Base-by-base conservation (phyloP, 2,329 filamentous ascomycete genomes). In the Pseudonectria buxi region DNA sequence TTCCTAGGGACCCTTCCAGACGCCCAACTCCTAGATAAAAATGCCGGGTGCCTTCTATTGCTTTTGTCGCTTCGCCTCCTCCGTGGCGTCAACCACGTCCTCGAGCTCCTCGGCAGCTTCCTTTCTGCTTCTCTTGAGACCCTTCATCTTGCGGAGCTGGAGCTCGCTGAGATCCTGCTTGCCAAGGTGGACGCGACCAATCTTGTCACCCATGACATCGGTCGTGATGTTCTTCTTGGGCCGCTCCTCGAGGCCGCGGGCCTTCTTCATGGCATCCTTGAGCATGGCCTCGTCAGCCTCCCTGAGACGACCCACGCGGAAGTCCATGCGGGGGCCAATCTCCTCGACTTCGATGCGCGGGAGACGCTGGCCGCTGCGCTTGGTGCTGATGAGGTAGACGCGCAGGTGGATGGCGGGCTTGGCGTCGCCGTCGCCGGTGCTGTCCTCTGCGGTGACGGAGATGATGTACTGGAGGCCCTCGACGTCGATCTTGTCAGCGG, bases 131-230 rank as follows among this genome's bases (percentile, higher is more conserved):
- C 92, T 75, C 77, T 96, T 98, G 49, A 98, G 64, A 49, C 89
- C 92, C 79, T 98, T 98, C 89, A 98, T 96, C 78, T 98, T 98
- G 57, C 92, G 81, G 35, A 89, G 94, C 71, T 98, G 92, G 63
- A 98, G 64, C 52, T 83, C 76, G 56, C 71, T 73, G 40, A 98
- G 74, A 65, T 98, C 88, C 65, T 95, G 88, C 68, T 83, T 87
- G 55, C 85, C 87, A 41, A 94, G 65, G 62, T 98, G 92, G 45
- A 98, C 84, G 50, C 88, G 81, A 45, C 90, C 92, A 46, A 96
- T 74, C 81, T 96, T 96, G 65, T 98, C 92, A 59, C 92, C 92
- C 67, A 98, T 87, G 28, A 81, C 65, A 61, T 96, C 89, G 38
- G 85, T 94, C 36, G 80, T 77, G 51, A 98, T 83, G 63, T 98